Base-by-base conservation (phyloP, 495 filamentous ascomycete species). In the Letharia lupina region DNA sequence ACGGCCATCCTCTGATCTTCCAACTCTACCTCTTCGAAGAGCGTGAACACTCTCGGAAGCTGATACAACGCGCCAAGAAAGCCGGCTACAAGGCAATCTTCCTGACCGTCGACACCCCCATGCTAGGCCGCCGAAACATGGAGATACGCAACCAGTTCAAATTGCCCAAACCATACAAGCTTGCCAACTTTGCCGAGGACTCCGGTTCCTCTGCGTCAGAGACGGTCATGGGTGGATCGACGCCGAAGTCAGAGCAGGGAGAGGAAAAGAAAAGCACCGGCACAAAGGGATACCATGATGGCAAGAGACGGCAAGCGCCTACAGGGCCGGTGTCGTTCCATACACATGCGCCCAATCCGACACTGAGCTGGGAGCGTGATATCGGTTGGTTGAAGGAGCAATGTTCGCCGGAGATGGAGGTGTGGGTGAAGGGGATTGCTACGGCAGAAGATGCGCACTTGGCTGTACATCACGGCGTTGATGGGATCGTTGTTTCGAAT, bases 71-170 rank as follows among this genome's bases (percentile, higher is more conserved):
- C 18, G 80, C 76, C 68, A 75, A 74, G 61, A 73, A 69, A 42
- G 72, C 73, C 8, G 74, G 73, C 10, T 76, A 68, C 68, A 74
- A 75, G 58, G 73, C 72, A 12, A 69, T 76, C 54, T 75, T 75
- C 60, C 63, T 77, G 18, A 77, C 74, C 39, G 75, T 77, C 20
- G 75, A 77, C 62, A 76, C 75, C 4, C 74, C 75, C 40, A 69
- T 73, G 63, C 67, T 75, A 4, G 75, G 74, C 8, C 60, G 73
- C n/a, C 70, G 74, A 7, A 70, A 80, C 33, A 75, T 76, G 40
- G 78, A 83, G 64, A 79, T 76, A 33, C 73, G 79, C 18, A 80
- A 83, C 50, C 69, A 76, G 23, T 83, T 78, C 63, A 67, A 70
- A 6, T 66, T 81, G 2, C 80, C 81, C 0, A 70, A 70, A 50